A percentile compares a stretch with the other conserved stretches of the same genome.
Evolutionary conservation across 2,329 filamentous ascomycete species (phyloP).

Genomic region (Eutypa lata): DNA sequence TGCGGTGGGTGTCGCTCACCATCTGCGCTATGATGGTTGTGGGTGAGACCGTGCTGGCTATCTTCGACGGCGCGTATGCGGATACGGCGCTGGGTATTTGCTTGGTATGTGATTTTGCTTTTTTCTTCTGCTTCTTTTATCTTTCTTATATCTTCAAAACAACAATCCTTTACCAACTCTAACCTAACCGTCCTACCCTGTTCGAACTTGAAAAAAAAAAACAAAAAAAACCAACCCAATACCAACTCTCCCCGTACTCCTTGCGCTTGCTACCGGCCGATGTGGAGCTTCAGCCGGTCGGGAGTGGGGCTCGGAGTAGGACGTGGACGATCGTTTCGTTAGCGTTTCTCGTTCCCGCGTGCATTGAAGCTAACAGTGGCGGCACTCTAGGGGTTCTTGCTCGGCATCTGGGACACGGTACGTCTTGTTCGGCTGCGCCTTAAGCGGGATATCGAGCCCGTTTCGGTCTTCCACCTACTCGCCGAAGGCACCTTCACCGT

Average conservation of each 20-base stretch:
- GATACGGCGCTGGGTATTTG: conserved; percentile 1
- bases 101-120: not conserved
- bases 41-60: not conserved
- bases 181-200: too few species aligned
- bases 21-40: not conserved
- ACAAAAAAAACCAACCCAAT: too few species aligned
- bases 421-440: conserved; percentile 9
- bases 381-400: conserved; percentile 4
- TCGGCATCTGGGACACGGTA: conserved; percentile 11
- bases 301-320: too few species aligned
- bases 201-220: too few species aligned
- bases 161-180: not conserved
- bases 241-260: too few species aligned
- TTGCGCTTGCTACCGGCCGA: too few species aligned
- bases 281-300: too few species aligned
- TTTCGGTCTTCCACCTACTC: conserved; percentile 10
- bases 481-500: conserved; percentile 2
- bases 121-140: not conserved
- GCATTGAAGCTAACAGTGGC: not conserved
- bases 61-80: not conserved
- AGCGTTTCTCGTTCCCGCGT: not conserved
- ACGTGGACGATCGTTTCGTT: too few species aligned
- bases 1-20: conserved; percentile 1
- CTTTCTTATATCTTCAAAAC: not conserved
- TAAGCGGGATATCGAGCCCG: conserved; percentile 5